phyloP scores from a whole-genome alignment of 805 yeast species.

The Pichia sporocuriosa region DNA sequence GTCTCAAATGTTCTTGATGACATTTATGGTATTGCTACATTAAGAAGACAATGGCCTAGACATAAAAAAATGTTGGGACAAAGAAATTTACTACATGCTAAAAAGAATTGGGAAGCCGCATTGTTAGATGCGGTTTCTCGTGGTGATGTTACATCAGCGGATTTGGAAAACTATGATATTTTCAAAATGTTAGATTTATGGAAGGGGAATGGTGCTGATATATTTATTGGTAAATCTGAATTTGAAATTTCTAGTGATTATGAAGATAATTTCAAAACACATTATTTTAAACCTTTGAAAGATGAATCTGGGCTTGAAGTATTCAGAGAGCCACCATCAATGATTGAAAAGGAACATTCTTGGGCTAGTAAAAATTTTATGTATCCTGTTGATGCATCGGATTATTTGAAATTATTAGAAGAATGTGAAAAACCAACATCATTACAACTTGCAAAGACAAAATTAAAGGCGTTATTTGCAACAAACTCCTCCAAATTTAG shows the following conservation, averaged over 20 bases:
- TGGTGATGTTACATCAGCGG: constrained; percentile 43
- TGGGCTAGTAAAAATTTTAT: constrained; percentile 42
- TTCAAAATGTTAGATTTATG: constrained; percentile 53
- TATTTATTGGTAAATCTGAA: constrained; percentile 26
- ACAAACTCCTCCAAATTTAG: constrained; percentile 44
- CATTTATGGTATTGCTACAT: constrained; percentile 33
- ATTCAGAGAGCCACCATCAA: constrained; percentile 47
- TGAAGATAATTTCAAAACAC: constrained; percentile 43
- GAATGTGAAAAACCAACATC: constrained; percentile 15
- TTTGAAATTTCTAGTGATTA: constrained; percentile 30
- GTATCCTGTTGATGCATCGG: constrained; percentile 22
- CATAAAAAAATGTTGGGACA: constrained; percentile 53
- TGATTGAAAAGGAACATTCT: constrained; percentile 62
- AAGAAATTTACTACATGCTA: constrained; percentile 47
- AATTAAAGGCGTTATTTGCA: constrained; percentile 51
- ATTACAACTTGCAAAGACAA: constrained; percentile 34
- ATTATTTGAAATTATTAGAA: constrained; percentile 7
- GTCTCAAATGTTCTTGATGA: constrained; percentile 46
- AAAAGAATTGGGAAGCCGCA: constrained; percentile 59
- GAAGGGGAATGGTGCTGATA: constrained; percentile 39
- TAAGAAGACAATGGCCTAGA: constrained; percentile 65
- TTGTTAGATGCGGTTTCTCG: constrained; percentile 52
- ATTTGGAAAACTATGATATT: constrained; percentile 46
- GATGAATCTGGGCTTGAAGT: constrained; percentile 32
- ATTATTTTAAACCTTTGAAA: constrained; percentile 33